Evolutionary conservation across 2,329 filamentous ascomycete genomes (phyloP).

Genomic region (Clarireedia monteithiana): DNA sequence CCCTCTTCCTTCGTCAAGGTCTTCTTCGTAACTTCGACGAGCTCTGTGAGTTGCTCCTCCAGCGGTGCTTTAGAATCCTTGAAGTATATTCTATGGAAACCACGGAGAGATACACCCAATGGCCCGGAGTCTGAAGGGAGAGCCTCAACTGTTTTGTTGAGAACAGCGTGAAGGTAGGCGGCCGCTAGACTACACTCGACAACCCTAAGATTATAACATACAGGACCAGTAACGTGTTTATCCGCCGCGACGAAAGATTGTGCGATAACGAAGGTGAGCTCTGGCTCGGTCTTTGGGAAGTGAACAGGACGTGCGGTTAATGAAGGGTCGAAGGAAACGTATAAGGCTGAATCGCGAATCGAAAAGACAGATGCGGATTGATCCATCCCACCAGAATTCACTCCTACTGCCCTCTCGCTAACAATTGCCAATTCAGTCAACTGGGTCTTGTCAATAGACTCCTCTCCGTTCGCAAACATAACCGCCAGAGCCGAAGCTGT

Average conservation of each 20-base stretch:
- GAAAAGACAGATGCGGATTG: conserved; percentile 95
- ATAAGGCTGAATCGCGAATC: conserved; percentile 74
- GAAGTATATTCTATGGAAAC: conserved; percentile 82
- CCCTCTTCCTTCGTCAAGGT: conserved; percentile 73
- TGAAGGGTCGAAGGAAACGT: conserved; percentile 79
- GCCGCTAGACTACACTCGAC: conserved; percentile 92
- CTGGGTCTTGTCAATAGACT: conserved; percentile 78
- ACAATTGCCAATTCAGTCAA: conserved; percentile 90
- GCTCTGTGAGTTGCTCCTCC: conserved; percentile 61
- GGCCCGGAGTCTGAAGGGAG: conserved; percentile 75
- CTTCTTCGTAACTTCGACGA: conserved; percentile 61
- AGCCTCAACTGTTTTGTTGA: conserved; percentile 47
- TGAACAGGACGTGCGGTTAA: conserved; percentile 70
- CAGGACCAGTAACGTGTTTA: conserved; percentile 87
- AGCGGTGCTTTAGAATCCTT: conserved; percentile 32
- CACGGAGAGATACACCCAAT: conserved; percentile 72
- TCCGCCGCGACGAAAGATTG: conserved; percentile 92
- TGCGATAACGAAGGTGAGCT: conserved; percentile 85
- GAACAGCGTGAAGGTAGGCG: conserved; percentile 51
- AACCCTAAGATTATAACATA: conserved; percentile 94
- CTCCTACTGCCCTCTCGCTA: conserved; percentile 86
- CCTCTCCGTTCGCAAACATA: conserved; percentile 75
- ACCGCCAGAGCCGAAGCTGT: conserved; percentile 84
- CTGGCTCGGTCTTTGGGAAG: conserved; percentile 73
- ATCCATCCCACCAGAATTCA: conserved; percentile 98